Evolutionary conservation across 2,329 filamentous ascomycete genomes (phyloP).

Genomic region (Aspergillaceae sp.): DNA sequence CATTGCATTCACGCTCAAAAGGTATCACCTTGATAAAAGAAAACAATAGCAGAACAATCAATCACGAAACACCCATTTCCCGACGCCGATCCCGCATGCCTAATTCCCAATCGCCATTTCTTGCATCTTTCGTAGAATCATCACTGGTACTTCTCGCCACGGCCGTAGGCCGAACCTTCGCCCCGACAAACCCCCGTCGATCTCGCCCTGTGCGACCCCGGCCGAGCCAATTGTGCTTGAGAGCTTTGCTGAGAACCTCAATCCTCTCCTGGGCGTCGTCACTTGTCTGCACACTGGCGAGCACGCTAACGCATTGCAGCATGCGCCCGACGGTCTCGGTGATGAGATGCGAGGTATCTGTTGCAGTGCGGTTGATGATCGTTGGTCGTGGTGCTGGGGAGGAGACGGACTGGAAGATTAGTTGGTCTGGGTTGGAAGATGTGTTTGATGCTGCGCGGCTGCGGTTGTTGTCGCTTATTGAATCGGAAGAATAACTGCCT

Average conservation of each 20-base stretch:
- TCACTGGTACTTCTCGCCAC: constrained; percentile 19
- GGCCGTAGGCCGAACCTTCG: constrained; percentile 38
- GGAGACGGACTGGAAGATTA: constrained; percentile 36
- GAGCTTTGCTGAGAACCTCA: constrained; percentile 70
- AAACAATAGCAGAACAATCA: not conserved
- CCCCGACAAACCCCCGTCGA: constrained; percentile 78
- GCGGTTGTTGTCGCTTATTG: constrained; percentile 46
- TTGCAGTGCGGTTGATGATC: constrained; percentile 24
- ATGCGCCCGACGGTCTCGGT: constrained; percentile 92
- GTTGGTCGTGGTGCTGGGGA: constrained; percentile 29
- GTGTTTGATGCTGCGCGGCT: constrained; percentile 83
- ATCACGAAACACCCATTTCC: constrained; percentile 23
- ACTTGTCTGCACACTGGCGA: constrained; percentile 64
- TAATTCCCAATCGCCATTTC: constrained; percentile 9
- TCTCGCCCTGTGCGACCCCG: constrained; percentile 83
- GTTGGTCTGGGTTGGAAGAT: constrained; percentile 42
- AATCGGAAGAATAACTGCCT: constrained; percentile 45
- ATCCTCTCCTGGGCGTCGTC: constrained; percentile 71
- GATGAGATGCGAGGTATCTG: constrained; percentile 57
- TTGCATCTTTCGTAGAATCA: constrained; percentile 13
- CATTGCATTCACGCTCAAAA: not conserved
- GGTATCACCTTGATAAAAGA: constrained; percentile 1
- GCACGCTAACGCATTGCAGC: constrained; percentile 89
- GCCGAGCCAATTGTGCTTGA: constrained; percentile 96
- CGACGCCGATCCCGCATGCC: constrained; percentile 17